Evolutionary conservation across 768 basidiomycete genomes (phyloP).

Genomic region (Lactifluus piperatus): DNA sequence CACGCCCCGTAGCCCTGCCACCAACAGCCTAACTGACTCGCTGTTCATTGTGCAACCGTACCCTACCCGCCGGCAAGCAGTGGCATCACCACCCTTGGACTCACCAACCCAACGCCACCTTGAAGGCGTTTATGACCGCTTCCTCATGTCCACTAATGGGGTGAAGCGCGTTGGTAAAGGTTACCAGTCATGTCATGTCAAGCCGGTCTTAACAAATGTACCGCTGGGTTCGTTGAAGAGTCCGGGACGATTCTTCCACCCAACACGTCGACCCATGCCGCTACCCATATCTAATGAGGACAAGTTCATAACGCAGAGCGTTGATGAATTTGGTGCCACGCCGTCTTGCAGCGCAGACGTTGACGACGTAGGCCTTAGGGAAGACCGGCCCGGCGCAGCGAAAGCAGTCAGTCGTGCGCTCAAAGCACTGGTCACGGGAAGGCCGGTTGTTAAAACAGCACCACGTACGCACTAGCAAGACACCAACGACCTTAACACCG

Average conservation of each 20-base stretch:
- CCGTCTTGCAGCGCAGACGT: background rate
- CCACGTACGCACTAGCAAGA: constrained; percentile 25
- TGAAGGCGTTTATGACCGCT: constrained; percentile 74
- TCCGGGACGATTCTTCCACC: constrained; percentile 34
- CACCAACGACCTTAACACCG: no score
- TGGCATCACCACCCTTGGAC: constrained; percentile 33
- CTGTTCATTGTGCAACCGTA: constrained; percentile 60
- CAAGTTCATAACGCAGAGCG: constrained; percentile 31
- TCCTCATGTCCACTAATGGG: constrained; percentile 73
- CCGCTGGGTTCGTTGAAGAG: constrained; percentile 22
- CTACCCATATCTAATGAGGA: constrained; percentile 61
- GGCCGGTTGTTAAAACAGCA: constrained; percentile 41
- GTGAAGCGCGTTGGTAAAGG: constrained; percentile 76
- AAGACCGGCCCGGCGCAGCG: constrained; percentile 35
- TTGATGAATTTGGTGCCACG: constrained; percentile 61
- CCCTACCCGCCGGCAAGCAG: constrained; percentile 36
- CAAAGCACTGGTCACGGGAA: constrained; percentile 67
- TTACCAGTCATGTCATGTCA: constrained; percentile 62
- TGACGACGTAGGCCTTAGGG: background rate
- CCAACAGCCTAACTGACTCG: constrained; percentile 52
- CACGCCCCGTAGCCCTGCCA: constrained; percentile 20
- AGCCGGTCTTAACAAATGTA: constrained; percentile 29
- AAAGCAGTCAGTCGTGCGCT: constrained; percentile 61
- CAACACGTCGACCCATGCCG: constrained; percentile 48
- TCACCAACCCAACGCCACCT: constrained; percentile 51